Evolutionary conservation across 441 rosid species (phyloP).

Genomic region (Adansonia madagascariensis): DNA sequence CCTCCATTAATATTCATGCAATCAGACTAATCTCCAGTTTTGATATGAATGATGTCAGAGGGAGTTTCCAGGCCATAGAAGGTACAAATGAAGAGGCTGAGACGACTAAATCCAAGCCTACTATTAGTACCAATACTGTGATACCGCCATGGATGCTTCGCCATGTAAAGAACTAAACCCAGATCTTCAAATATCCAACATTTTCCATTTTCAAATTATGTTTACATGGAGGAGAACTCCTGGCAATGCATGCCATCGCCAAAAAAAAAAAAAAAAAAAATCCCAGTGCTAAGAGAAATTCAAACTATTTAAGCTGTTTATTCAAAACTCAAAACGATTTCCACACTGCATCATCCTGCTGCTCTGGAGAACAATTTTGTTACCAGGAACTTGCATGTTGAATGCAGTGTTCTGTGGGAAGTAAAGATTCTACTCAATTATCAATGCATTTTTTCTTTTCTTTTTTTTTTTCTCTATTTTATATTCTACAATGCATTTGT

Average conservation of each 20-base stretch:
- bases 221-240: neutral
- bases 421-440: neutral
- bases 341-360: neutral
- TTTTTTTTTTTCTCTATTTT: neutral
- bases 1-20: too few species aligned
- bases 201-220: neutral
- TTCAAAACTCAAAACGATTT: neutral
- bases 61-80: conserved; percentile 29
- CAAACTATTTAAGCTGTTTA: neutral
- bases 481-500: neutral
- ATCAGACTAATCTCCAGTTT: neutral
- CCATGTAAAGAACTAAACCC: conserved; percentile 18
- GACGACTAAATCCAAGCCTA: conserved; percentile 18
- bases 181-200: neutral
- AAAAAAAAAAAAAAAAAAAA: neutral
- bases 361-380: neutral
- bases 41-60: conserved; percentile 31
- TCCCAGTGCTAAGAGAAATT: neutral
- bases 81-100: conserved; percentile 31
- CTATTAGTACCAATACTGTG: conserved; percentile 19
- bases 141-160: conserved; percentile 56
- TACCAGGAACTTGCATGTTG: neutral
- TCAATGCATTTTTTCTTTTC: neutral
- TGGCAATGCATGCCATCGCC: neutral
- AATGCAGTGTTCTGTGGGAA: neutral